Base-by-base conservation (phyloP, 331 rosid species). In the Saraca asoca region DNA sequence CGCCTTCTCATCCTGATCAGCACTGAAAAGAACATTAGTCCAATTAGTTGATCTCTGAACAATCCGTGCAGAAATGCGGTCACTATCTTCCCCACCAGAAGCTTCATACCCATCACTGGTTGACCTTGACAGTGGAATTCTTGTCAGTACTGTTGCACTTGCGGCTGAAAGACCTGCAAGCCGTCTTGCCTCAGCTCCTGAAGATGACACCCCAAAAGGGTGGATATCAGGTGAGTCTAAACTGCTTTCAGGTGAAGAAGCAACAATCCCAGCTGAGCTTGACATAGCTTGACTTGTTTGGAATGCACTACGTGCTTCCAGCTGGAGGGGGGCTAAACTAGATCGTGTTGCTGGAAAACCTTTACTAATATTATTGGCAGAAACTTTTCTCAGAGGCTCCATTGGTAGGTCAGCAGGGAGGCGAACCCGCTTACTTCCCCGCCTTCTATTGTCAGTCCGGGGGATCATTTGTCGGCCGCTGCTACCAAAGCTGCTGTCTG, bases 21-120 rank as follows among this genome's bases (percentile, higher is more conserved):
- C 83, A 58, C 77, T 75, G 72, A 85, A 94, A 38, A 88, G 85
- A 73, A 84, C 69, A 75, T 81, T 90, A 75, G 79, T 88, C 99
- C 97, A 88, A 76, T 83, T 85, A 24, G 92, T 81, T 0, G 96
- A 79, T 68, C 92, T 87, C 58, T 84, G 92, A 54, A 85, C 78
- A 48, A 90, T 70, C 76, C 96, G 81, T 4, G 91, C 78, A 13
- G 95, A 96, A 69, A 94, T 90, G 43, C 87, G 81, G 76, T 94
- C 99, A 29, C 99, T 94, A n/a, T 94, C 99, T 73, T 94, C 99
- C 41, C 99, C 97, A 5, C 99, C 99, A 0, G 99, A 94, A 1
- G 99, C 97, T 15, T 94, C 99, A 45, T 94, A 94, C 2, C 99
- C 99, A 77, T 94, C 99, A 73, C 99, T 94, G 9, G 97, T 86